phyloP scores from a whole-genome alignment of 371 early-diverging fungal genomes.

The Rhizopus stolonifer region DNA sequence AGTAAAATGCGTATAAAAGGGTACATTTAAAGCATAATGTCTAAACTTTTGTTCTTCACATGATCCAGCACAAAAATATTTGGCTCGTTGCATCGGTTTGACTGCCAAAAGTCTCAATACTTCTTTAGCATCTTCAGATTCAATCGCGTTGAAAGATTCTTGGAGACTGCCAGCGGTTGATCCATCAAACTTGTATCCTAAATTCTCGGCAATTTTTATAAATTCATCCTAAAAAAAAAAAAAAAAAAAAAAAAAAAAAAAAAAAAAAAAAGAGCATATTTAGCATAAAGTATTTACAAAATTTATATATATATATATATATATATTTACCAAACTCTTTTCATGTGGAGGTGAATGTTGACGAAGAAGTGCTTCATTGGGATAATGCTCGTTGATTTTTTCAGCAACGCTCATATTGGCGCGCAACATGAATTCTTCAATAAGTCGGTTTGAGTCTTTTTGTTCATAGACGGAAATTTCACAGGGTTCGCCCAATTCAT shows the following conservation, averaged over 20 bases:
- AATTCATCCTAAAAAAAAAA: conserved; percentile 44
- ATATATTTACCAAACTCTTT: conserved; percentile 52
- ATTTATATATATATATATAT: too few relatives aligned
- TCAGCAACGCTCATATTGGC: conserved; percentile 98
- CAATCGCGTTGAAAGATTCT: conserved; percentile 65
- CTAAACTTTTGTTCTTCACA: conserved; percentile 58
- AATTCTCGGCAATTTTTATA: conserved; percentile 45
- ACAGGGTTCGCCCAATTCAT: conserved; percentile 69
- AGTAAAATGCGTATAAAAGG: conserved; percentile 95
- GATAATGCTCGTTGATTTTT: conserved; percentile 83
- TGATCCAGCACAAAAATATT: conserved; percentile 90
- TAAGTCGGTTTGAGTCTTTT: conserved; percentile 93
- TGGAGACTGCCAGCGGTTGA: conserved; percentile 63
- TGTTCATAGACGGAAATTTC: conserved; percentile 71
- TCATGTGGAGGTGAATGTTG: conserved; percentile 79
- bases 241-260: neutral
- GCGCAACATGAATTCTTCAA: conserved; percentile 99
- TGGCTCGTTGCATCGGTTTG: conserved; percentile 92
- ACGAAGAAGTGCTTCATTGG: conserved; percentile 91
- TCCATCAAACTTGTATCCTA: conserved; percentile 46
- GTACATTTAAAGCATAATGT: conserved; percentile 89
- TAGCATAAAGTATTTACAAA: too few relatives aligned
- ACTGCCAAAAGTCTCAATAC: conserved; percentile 72
- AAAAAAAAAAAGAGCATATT: too few relatives aligned
- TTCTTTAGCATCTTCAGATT: conserved; percentile 44